phyloP scores from a whole-genome alignment of 345 rosid species.

The Lumnitzera littorea region DNA sequence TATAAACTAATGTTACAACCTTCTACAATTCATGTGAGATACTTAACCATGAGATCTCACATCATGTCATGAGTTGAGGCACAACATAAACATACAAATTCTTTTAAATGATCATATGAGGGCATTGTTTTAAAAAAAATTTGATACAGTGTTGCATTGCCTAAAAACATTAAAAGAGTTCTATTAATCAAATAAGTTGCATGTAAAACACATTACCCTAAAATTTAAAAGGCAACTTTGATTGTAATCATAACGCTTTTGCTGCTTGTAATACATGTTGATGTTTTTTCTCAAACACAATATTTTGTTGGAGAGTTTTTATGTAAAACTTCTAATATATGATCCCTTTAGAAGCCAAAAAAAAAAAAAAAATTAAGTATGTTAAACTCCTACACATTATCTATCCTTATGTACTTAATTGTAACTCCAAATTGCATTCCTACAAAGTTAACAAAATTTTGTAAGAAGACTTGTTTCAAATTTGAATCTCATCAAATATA shows the following conservation, averaged over 20 bases:
- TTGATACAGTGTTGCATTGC: not conserved
- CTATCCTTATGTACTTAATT: not conserved
- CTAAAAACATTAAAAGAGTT: not conserved
- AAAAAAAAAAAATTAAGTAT: no score
- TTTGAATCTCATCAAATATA: not conserved
- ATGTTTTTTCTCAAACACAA: not conserved
- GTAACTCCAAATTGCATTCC: not conserved
- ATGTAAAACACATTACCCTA: not conserved
- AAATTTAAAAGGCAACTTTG: not conserved
- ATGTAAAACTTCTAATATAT: not conserved
- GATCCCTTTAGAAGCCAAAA: not conserved
- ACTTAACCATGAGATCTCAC: no score
- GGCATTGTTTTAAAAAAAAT: not conserved
- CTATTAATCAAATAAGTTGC: not conserved
- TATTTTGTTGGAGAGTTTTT: not conserved
- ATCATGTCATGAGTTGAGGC: not conserved
- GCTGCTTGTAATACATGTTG: not conserved
- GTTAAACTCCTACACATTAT: not conserved
- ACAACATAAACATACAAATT: not conserved
- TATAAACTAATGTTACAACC: no score
- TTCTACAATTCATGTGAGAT: no score
- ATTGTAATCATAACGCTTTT: not conserved
- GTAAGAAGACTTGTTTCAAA: no score
- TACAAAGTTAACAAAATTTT: no score
- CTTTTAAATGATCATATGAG: not conserved